Percentiles rank a stretch among this genome's conserved stretches.
These are phyloP conservation scores for Phaseolus coccineus DNA, from an alignment of 331 rosid species.

Conservation along the genomic window DNA sequence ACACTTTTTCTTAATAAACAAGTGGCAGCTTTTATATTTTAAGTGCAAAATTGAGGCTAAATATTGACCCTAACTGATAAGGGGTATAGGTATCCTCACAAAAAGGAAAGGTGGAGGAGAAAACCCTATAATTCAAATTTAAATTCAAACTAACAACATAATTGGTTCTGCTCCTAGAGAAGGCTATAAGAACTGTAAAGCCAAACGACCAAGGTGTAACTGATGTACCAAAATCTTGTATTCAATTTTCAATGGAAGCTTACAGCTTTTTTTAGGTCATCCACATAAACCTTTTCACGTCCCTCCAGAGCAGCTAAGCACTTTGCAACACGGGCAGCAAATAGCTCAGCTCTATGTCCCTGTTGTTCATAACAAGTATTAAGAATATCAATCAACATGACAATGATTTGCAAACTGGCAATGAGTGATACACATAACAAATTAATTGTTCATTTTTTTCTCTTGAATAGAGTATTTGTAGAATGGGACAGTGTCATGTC, in stretches of 20 bases:
- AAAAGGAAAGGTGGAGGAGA: not conserved
- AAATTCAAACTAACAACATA: constrained; percentile 27
- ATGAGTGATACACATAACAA: not conserved
- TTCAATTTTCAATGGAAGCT: constrained; percentile 53
- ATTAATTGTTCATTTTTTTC: not conserved
- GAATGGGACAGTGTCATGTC: constrained; percentile 25
- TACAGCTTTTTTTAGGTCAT: constrained; percentile 97
- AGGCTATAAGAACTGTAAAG: constrained; percentile 30
- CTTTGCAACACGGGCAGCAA: constrained; percentile 96
- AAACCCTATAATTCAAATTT: constrained; percentile 30
- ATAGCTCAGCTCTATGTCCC: constrained; percentile 99
- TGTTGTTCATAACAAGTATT: constrained; percentile 52
- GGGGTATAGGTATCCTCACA: not conserved
- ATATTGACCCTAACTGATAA: constrained; percentile 19
- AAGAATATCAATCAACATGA: constrained; percentile 29
- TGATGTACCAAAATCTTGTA: constrained; percentile 27
- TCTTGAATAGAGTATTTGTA: constrained; percentile 18
- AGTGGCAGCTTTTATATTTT: constrained; percentile 22
- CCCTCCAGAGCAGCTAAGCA: constrained; percentile 95
- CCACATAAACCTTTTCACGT: constrained; percentile 88
- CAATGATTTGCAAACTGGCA: constrained; percentile 16
- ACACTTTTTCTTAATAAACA: not conserved
- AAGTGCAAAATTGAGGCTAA: not conserved
- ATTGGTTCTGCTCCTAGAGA: constrained; percentile 20
- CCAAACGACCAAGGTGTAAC: not conserved